Evolutionary conservation across 805 yeast species (phyloP).

Genomic region (Yamadazyma philogaea): DNA sequence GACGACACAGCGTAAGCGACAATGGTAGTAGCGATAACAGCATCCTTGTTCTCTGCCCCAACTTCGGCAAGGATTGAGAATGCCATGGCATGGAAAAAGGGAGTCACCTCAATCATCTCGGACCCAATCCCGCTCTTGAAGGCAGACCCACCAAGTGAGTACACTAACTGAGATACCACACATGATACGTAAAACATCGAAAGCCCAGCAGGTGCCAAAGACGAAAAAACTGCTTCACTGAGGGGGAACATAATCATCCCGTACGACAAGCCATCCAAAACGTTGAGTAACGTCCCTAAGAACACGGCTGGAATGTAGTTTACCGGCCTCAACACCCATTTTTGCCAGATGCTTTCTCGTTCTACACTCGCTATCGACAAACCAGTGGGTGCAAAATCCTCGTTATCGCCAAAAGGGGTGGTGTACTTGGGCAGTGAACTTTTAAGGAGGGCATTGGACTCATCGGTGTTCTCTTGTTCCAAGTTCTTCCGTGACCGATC

Average conservation of each 20-base stretch:
- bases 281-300: conserved; percentile 78
- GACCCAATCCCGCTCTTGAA: conserved; percentile 92
- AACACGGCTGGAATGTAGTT: conserved; percentile 74
- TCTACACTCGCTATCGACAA: conserved; percentile 8
- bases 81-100: conserved; percentile 96
- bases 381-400: conserved; percentile 1
- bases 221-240: conserved; percentile 71
- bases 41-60: conserved; percentile 47
- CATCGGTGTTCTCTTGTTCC: not conserved
- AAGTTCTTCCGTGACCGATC: not conserved
- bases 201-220: conserved; percentile 82
- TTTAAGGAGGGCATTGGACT: not conserved
- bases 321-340: conserved; percentile 35
- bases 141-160: conserved; percentile 86
- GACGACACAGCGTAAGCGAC: conserved; percentile 82
- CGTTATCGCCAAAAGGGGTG: conserved; percentile 6
- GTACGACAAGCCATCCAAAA: conserved; percentile 89
- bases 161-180: conserved; percentile 83
- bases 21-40: conserved; percentile 78
- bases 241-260: conserved; percentile 98
- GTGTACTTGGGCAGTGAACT: not conserved
- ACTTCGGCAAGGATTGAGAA: conserved; percentile 56
- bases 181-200: conserved; percentile 94
- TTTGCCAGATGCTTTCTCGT: conserved; percentile 2
- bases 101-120: conserved; percentile 99